Percentiles rank a stretch among this genome's conserved stretches.
Evolutionary conservation across 768 basidiomycete genomes (phyloP).

Genomic region (Cubamyces sp.): DNA sequence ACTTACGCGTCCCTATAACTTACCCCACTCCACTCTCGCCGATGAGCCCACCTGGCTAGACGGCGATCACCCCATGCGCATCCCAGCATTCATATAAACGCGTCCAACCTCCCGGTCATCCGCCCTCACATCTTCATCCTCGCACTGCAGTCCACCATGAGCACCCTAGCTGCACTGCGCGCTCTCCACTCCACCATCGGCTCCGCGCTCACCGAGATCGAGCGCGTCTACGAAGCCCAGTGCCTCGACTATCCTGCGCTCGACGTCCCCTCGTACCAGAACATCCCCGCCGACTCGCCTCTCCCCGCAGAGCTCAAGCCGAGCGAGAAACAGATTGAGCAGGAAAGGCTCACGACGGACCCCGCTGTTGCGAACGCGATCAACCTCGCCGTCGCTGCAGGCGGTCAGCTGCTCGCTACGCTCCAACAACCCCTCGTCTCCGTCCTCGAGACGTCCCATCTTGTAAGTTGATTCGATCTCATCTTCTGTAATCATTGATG

Average conservation of each 20-base stretch:
- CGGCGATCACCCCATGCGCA: no score
- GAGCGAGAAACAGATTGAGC: no score
- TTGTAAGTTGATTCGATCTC: slow-evolving; percentile 40
- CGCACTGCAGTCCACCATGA: not conserved
- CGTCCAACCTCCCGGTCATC: no score
- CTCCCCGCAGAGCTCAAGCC: no score
- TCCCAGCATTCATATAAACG: not conserved
- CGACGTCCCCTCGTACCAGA: slow-evolving; percentile 10
- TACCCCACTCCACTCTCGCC: no score
- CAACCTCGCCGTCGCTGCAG: slow-evolving; percentile 27
- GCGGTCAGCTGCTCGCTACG: slow-evolving; percentile 21
- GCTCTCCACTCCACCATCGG: slow-evolving; percentile 67
- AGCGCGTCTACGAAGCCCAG: slow-evolving; percentile 46
- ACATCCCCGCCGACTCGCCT: no score
- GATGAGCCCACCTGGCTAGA: no score
- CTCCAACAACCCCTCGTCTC: slow-evolving; percentile 46
- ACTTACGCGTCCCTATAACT: no score
- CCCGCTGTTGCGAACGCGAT: slow-evolving; percentile 24
- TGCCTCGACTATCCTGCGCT: slow-evolving; percentile 15
- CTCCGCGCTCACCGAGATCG: slow-evolving; percentile 67
- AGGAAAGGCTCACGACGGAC: slow-evolving; percentile 6
- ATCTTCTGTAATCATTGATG: no score
- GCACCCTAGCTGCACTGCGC: slow-evolving; percentile 55
- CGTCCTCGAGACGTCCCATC: slow-evolving; percentile 69
- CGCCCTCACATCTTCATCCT: no score